Evolutionary conservation across 2,329 filamentous ascomycete genomes (phyloP).

Genomic region (Fusarium decemcellulare): DNA sequence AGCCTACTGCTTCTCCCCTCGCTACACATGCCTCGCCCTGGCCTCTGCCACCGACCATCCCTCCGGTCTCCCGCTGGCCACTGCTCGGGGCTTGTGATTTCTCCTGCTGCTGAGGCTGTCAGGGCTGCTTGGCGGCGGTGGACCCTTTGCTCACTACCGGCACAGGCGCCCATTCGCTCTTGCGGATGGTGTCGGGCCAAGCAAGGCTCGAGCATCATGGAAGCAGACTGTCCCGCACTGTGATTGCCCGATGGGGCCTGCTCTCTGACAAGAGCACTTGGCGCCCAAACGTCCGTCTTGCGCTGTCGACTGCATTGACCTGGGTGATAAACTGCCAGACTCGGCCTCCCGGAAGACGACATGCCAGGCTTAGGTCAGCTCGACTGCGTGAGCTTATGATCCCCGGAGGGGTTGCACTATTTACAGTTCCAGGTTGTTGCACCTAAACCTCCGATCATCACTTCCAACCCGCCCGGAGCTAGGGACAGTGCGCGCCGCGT

Average conservation of each 20-base stretch:
- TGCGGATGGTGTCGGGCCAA: constrained; percentile 17
- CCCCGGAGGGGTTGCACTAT: constrained; percentile 12
- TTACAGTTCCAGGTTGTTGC: constrained; percentile 14
- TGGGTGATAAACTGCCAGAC: constrained; percentile 7
- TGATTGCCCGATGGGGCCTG: constrained; percentile 6
- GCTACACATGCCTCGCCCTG: background rate
- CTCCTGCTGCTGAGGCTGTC: constrained; percentile 18
- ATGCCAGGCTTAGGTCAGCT: constrained; percentile 32
- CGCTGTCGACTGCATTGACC: background rate
- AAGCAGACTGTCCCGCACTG: constrained; percentile 33
- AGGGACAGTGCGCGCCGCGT: constrained; percentile 19
- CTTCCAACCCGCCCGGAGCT: background rate
- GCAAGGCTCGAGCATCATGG: background rate
- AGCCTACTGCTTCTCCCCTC: constrained; percentile 1
- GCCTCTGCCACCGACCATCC: constrained; percentile 15
- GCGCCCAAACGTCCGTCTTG: constrained; percentile 1
- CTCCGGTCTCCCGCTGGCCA: constrained; percentile 21
- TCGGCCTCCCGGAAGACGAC: background rate
- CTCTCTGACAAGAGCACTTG: constrained; percentile 1
- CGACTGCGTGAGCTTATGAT: constrained; percentile 31
- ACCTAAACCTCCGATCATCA: background rate
- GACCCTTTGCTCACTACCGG: constrained; percentile 27
- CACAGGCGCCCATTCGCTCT: constrained; percentile 29
- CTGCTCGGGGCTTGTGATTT: constrained; percentile 8
- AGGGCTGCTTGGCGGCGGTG: background rate